Evolutionary conservation across 495 filamentous ascomycete species (phyloP), one percentile per base, ranked within the genome.

Genomic region (Hyaloscypha bicolor): DNA sequence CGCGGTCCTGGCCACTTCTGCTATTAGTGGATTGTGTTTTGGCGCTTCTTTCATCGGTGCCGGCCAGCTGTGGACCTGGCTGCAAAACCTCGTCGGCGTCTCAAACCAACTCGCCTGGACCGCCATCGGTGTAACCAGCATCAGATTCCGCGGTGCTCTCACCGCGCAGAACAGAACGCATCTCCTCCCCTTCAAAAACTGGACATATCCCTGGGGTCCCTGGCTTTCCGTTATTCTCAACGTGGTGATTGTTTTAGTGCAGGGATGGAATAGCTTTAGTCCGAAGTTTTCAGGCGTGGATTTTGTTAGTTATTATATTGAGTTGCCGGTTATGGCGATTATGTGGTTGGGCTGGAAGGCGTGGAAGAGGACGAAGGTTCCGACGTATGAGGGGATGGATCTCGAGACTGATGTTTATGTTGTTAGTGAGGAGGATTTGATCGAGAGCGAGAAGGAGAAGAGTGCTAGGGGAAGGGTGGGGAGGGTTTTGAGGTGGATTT

Each of bases 21-120:
- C 80, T 8, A 82, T 88, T 51, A 85, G 81, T 63, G 83, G 81
- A 6, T 78, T 88, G 4, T 86, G 85, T 65, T 89, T 88, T 60
- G 86, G 85, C 25, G 84, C 84, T 2, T 85, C 81, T 66, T 88
- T 86, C 52, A 87, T 88, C 63, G 86, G 87, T 0, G 86, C 86
- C 0, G 86, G 86, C 9, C 66, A 67, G 35, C 58, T 74, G 8
- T 72, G 71, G 72, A 66, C 52, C 25, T 68, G 63, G 59, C 55
- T 67, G 14, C 71, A 80, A 72, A 76, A 76, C 57, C 81, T 89
- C 62, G 86, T 88, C 52, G 86, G 86, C 14, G 86, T 89, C 14
- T 87, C 85, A 0, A 89, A 88, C 69, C 86, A 88, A 73, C 75
- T 89, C 6, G 84, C 83, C 42, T 89, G 86, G 86, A 80, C 85